Evolutionary conservation across 176 grass and related monocot genomes (phyloP), one percentile per base, ranked within the genome.

Genomic region (Ensete ventricosum): DNA sequence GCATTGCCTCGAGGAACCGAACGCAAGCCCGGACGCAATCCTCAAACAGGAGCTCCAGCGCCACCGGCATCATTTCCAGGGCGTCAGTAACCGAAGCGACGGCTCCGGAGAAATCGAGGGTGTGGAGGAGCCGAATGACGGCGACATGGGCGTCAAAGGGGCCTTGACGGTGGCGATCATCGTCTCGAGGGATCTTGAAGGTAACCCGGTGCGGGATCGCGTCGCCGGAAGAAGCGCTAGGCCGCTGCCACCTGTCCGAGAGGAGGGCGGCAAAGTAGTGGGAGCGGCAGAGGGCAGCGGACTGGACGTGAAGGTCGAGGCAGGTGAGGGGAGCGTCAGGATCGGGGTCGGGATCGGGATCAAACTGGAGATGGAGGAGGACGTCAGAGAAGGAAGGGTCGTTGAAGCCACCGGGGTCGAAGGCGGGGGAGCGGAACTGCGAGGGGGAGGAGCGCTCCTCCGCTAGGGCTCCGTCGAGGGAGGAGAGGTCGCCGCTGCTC

Each of bases 21-120:
- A 89, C 66, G 72, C 90, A 92, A 22, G 73, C 82, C 50, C 80
- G 81, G 69, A 87, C 72, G 60, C 84, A 84, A 10, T 81, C 87
- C 69, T 89, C 84, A 76, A 89, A 92, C 43, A 89, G 79, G 73
- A 92, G 81, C 73, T 92, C 87, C 21, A 87, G 76, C 10, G 90
- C 84, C 49, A 92, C 74, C 34, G 76, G 90, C 51, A 92, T 79
- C 71, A 89, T 52, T 62, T 87, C 84, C 50, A 89, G 80, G 11
- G 90, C 87, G 14, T 92, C 87, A 43, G 82, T 73, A 5, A 82
- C 79, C 20, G 84, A 85, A 27, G 24, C 72, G 48, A 89, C 73
- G 50, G 70, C 21, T 2, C 87, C 82, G 10, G 84, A 64, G 63
- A 92, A 92, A 63, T 92, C 86, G 57, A 87, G 76, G 12, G 84